phyloP scores from a whole-genome alignment of 2,329 filamentous ascomycete genomes.

The Truncatella angustata region DNA sequence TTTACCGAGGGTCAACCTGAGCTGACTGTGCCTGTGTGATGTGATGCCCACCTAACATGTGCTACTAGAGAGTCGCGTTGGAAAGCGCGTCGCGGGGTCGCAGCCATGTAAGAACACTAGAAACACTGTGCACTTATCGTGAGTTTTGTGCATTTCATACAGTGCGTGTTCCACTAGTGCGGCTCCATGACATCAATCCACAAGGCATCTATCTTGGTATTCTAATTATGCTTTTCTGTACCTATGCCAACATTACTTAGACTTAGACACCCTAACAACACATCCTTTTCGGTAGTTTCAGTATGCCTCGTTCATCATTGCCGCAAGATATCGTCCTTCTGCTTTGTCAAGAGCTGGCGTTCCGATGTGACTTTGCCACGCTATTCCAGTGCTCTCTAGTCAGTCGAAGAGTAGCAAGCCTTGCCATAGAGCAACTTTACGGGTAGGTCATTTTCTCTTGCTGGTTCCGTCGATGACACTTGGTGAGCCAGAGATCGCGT shows the following conservation, averaged over 20 bases:
- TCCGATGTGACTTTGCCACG: conserved; percentile 54
- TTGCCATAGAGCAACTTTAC: conserved; percentile 62
- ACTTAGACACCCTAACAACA: background rate
- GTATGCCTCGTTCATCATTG: conserved; percentile 29
- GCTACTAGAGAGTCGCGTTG: conserved; percentile 5
- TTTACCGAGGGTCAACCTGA: background rate
- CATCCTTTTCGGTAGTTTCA: background rate
- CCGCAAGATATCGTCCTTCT: conserved; percentile 61
- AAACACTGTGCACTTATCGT: too few species aligned
- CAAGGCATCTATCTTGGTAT: background rate
- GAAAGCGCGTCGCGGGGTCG: conserved; percentile 27
- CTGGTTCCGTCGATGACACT: too few species aligned
- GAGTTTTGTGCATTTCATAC: background rate
- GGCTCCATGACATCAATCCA: background rate
- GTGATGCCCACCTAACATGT: too few species aligned
- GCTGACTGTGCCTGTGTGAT: background rate
- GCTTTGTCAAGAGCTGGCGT: conserved; percentile 57
- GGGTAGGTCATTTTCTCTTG: too few species aligned
- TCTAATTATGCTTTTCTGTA: background rate
- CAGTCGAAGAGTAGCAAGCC: conserved; percentile 53
- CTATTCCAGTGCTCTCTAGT: conserved; percentile 59
- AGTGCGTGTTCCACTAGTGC: background rate
- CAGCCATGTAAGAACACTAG: background rate
- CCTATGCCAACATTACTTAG: background rate
- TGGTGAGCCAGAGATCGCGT: too few species aligned